Conservation (phyloP, 352 stramenopile species). For the Albugo candida region DNA sequence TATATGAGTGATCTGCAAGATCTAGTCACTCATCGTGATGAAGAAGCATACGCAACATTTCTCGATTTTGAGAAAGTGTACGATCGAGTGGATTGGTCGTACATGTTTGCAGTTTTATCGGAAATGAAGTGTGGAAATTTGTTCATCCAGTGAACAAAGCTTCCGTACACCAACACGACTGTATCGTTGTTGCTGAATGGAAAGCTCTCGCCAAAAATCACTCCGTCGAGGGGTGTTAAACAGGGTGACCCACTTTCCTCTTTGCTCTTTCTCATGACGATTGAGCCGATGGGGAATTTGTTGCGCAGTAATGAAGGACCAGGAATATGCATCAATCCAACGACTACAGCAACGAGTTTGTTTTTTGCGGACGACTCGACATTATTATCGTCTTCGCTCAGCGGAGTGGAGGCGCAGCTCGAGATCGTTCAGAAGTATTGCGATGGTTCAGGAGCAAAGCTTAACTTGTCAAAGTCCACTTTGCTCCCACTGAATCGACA, state of each 20-base stretch:
- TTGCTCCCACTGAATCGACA: constrained; percentile 8
- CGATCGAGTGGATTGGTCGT: constrained; percentile 6
- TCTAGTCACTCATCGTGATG: neutral
- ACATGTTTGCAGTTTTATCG: constrained; percentile 7
- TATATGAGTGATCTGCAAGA: constrained; percentile 8
- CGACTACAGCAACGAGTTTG: too few species aligned
- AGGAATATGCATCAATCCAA: too few species aligned
- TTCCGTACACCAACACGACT: constrained; percentile 4
- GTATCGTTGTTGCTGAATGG: constrained; percentile 6
- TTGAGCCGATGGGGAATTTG: constrained; percentile 1
- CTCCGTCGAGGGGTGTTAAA: constrained; percentile 5
- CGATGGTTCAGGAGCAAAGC: constrained; percentile 1
- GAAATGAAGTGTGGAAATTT: constrained; percentile 4
- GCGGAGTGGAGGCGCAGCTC: too few species aligned
- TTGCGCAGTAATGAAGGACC: neutral
- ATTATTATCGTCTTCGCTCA: too few species aligned
- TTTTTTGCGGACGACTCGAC: too few species aligned
- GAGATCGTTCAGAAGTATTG: constrained; percentile 6
- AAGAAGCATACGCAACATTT: neutral
- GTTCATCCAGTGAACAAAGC: constrained; percentile 4
- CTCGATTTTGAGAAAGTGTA: neutral
- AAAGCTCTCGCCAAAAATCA: constrained; percentile 4
- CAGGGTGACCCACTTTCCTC: constrained; percentile 7
- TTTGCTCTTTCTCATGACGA: constrained; percentile 4
- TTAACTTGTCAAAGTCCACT: constrained; percentile 6